phyloP scores from a whole-genome alignment of 2,329 filamentous ascomycete species.

The Neofusicoccum kwambonambiense region DNA sequence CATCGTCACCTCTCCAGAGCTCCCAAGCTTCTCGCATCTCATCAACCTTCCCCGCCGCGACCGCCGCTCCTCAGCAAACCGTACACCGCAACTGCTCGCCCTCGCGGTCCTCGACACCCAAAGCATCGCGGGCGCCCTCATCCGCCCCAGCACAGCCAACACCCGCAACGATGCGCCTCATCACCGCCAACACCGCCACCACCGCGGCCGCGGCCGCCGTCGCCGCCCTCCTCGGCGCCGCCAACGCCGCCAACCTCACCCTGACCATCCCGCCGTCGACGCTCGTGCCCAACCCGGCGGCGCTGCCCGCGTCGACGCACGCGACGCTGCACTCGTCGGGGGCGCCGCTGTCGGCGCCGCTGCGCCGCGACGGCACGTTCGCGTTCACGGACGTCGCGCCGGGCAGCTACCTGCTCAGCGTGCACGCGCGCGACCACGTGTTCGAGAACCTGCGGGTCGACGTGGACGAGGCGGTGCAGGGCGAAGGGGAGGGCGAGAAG shows the following conservation, averaged over 20 bases:
- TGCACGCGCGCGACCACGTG: slow-evolving; percentile 70
- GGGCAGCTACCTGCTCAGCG: slow-evolving; percentile 78
- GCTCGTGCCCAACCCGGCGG: not conserved
- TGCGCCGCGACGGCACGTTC: slow-evolving; percentile 70
- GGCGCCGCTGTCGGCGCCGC: slow-evolving; percentile 55
- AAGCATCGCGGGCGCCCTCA: not conserved
- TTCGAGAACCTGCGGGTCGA: slow-evolving; percentile 84
- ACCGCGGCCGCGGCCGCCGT: no score
- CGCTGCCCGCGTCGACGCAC: slow-evolving; percentile 51
- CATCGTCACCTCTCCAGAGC: not conserved
- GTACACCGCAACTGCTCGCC: not conserved
- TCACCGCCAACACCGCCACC: not conserved
- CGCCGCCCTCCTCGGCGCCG: not conserved
- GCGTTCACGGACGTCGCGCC: slow-evolving; percentile 69
- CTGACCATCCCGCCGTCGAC: slow-evolving; percentile 19
- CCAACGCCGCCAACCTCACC: slow-evolving; percentile 12
- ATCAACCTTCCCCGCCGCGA: not conserved
- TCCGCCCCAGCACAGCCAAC: not conserved
- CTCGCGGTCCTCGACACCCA: not conserved
- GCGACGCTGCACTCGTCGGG: slow-evolving; percentile 63
- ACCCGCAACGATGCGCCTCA: not conserved
- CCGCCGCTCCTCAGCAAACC: not conserved
- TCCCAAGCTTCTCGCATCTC: not conserved
- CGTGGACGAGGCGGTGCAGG: slow-evolving; percentile 45
- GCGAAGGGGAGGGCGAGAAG: slow-evolving; percentile 38